Percentiles rank a stretch among this genome's conserved stretches.
These are phyloP conservation scores for Backusella mclennaniae DNA, from an alignment of 192 early-diverging fungal species.

Conservation along the genomic window DNA sequence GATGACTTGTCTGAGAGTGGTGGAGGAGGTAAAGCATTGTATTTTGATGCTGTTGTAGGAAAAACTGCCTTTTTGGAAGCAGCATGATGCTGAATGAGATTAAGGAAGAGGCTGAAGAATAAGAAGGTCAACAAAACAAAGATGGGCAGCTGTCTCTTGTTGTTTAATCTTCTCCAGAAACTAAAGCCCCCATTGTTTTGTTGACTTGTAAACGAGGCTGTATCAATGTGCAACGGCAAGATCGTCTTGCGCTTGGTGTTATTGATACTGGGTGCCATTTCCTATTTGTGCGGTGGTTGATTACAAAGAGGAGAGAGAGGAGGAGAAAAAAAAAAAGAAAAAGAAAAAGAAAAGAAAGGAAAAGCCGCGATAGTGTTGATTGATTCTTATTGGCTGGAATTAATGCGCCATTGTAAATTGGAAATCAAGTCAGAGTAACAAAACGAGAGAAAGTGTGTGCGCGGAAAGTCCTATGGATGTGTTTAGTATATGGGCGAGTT, in stretches of 20 bases:
- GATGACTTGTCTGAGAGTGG: constrained; percentile 12
- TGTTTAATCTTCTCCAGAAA: constrained; percentile 6
- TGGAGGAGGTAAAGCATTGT: constrained; percentile 21
- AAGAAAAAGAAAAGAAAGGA: neutral
- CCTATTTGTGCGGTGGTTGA: neutral
- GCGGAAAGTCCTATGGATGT: too few species aligned
- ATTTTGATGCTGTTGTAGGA: neutral
- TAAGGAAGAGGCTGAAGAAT: neutral
- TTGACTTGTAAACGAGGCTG: constrained; percentile 8
- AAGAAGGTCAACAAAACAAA: constrained; percentile 6
- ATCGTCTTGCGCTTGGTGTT: constrained; percentile 16
- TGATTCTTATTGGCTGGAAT: neutral
- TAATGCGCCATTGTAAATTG: neutral
- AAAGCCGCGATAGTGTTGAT: neutral
- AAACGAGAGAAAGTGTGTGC: too few species aligned
- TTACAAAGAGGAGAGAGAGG: neutral
- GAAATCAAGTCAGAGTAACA: neutral
- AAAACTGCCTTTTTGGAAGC: neutral
- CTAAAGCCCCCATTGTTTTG: neutral
- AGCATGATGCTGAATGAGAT: constrained; percentile 6
- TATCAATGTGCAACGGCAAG: constrained; percentile 23
- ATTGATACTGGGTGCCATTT: neutral
- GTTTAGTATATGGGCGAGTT: too few species aligned
- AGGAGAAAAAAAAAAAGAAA: neutral
- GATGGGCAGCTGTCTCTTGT: constrained; percentile 11